Conservation (phyloP, 345 rosid genomes). For the Lumnitzera littorea region DNA sequence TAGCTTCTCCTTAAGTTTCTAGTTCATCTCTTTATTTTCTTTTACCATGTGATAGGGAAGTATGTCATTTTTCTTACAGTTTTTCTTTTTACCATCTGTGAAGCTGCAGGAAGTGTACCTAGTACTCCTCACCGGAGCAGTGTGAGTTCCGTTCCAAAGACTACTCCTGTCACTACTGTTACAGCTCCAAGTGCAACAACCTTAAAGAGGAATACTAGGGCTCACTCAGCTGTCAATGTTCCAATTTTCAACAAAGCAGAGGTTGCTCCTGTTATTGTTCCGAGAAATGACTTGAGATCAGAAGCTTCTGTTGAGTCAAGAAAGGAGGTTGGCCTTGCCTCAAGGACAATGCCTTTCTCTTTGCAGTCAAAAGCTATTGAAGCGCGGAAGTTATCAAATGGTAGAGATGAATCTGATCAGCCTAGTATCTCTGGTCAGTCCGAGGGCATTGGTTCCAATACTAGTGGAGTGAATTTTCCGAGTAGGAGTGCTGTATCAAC, state of each 20-base stretch:
- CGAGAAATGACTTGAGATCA: slow-evolving; percentile 54
- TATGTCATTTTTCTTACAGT: slow-evolving; percentile 4
- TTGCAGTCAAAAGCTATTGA: slow-evolving; percentile 74
- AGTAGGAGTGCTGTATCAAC: slow-evolving; percentile 35
- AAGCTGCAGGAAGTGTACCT: slow-evolving; percentile 76
- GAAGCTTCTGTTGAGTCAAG: slow-evolving; percentile 65
- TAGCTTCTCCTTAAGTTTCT: slow-evolving; percentile 5
- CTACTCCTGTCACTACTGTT: slow-evolving; percentile 27
- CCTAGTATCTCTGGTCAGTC: slow-evolving; percentile 31
- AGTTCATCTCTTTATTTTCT: slow-evolving; percentile 5
- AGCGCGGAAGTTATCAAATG: slow-evolving; percentile 44
- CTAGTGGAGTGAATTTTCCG: slow-evolving; percentile 30
- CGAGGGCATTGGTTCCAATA: slow-evolving; percentile 37
- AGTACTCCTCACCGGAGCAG: slow-evolving; percentile 76
- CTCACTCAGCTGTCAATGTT: slow-evolving; percentile 35
- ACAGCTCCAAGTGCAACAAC: slow-evolving; percentile 40
- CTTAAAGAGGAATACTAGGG: slow-evolving; percentile 46
- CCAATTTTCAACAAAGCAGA: slow-evolving; percentile 54
- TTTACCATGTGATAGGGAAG: not conserved
- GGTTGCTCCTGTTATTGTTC: slow-evolving; percentile 72
- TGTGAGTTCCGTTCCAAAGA: slow-evolving; percentile 35
- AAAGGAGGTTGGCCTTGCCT: slow-evolving; percentile 68
- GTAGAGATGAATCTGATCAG: slow-evolving; percentile 56
- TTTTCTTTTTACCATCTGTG: slow-evolving; percentile 22
- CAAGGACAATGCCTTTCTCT: slow-evolving; percentile 95